phyloP scores from a whole-genome alignment of 164 flowering plant genomes.

The Vitis rotundifolia region DNA sequence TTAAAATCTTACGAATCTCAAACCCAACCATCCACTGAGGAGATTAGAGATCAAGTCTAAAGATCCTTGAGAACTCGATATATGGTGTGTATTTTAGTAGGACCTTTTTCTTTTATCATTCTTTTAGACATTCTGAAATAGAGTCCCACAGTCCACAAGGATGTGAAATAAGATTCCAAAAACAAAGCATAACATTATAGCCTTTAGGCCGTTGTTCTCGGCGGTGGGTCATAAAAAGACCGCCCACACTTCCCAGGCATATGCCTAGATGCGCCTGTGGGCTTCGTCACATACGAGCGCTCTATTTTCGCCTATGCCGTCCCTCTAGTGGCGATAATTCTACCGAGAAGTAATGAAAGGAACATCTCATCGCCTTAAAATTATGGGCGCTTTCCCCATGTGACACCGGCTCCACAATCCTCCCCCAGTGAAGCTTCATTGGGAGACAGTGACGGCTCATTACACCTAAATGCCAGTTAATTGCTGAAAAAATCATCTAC shows the following conservation, averaged over 20 bases:
- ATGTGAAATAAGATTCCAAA: background rate
- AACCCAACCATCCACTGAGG: too few relatives aligned
- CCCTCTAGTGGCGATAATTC: background rate
- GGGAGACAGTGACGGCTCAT: conserved; percentile 12
- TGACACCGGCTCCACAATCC: conserved; percentile 20
- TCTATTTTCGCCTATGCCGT: too few relatives aligned
- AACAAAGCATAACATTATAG: background rate
- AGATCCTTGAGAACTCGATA: too few relatives aligned
- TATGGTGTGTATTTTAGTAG: too few relatives aligned
- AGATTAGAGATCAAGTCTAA: too few relatives aligned
- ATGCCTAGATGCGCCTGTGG: too few relatives aligned
- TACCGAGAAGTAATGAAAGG: background rate
- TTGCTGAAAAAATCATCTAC: conserved; percentile 9
- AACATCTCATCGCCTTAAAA: conserved; percentile 6
- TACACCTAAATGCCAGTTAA: conserved; percentile 15
- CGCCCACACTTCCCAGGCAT: too few relatives aligned
- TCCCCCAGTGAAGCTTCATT: background rate
- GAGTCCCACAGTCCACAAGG: background rate
- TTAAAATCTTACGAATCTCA: too few relatives aligned
- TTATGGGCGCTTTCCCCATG: conserved; percentile 13
- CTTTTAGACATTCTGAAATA: too few relatives aligned
- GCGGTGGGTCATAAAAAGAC: too few relatives aligned
- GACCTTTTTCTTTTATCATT: too few relatives aligned
- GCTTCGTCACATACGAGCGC: too few relatives aligned
- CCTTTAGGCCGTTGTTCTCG: background rate